Evolutionary conservation across 352 stramenopile genomes (phyloP), one percentile per base, ranked within the genome.

Genomic region (Phytophthora tubulina): DNA sequence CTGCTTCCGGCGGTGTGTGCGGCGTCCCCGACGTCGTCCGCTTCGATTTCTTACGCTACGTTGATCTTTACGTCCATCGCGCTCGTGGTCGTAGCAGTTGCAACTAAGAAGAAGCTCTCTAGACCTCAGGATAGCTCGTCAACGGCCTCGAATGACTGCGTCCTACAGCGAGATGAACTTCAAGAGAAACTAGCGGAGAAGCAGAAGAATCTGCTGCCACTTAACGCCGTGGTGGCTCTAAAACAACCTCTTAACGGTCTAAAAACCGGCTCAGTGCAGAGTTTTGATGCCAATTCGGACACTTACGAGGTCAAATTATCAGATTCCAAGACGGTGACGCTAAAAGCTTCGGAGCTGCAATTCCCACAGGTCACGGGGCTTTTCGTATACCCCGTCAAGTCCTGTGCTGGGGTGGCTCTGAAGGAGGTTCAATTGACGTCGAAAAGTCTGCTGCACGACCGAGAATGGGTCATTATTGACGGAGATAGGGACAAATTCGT

Each of bases 321-420:
- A 1, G 41, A 31, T 9, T 55, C 32, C 1, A 63, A 73, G 33
- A 67, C 27, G 8, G 48, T 75, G 9, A 73, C 52, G 17, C 45
- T 89, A 2, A 10, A 32, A 9, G 35, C 65, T 13, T 44, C 63
- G 0, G 53, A 81, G 44, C 42, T 92, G 30, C 53, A 81, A 9
- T 58, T 73, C 52, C 68, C 80, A 0, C 51, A 48, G 8, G 79
- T 94, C 21, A 42, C 56, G 1, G 88, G 86, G 1, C 72, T 96
- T 8, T 85, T 74, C 62, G 65, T 97, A 44, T 97, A 96, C 70
- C 90, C 90, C 33, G 80, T 97, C 75, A 96, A 97, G 71, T 92
- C 82, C n/a, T 95, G 89, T 66, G 75, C 70, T 50, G 85, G 84
- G 1, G 84, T 93, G n/a, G 72, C 77, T 3, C 44, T 96, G 6